Conservation (phyloP, 1,284 basidiomycete genomes). For the Cryptococcus floricola region DNA sequence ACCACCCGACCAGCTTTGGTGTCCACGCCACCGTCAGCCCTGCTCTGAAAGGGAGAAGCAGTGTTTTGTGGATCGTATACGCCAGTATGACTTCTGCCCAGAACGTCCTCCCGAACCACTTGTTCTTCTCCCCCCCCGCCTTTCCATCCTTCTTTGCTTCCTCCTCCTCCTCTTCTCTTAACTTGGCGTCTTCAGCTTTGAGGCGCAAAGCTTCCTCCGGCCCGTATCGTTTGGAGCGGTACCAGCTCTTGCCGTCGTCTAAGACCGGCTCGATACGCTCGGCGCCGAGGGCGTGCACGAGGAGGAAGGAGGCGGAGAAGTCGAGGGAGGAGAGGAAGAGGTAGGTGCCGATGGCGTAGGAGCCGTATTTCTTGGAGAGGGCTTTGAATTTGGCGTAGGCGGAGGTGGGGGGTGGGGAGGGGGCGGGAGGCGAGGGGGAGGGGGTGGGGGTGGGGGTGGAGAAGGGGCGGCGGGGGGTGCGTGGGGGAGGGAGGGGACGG, state of each 20-base stretch:
- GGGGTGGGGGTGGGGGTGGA: neutral
- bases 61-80: conserved; percentile 92
- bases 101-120: conserved; percentile 45
- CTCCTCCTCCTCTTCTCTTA: conserved; percentile 20
- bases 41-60: conserved; percentile 84
- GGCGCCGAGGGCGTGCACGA: conserved; percentile 82
- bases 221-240: conserved; percentile 36
- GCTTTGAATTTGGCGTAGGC: conserved; percentile 62
- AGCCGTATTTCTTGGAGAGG: conserved; percentile 85
- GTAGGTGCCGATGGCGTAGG: conserved; percentile 88
- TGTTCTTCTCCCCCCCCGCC: conserved; percentile 6
- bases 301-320: conserved; percentile 75
- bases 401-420: too few species aligned
- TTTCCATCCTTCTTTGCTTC: conserved; percentile 9
- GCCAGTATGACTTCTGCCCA: conserved; percentile 91
- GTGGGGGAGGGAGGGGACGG: neutral
- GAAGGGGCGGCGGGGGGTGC: neutral
- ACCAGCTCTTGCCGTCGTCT: conserved; percentile 55
- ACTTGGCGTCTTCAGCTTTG: conserved; percentile 7
- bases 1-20: conserved; percentile 75
- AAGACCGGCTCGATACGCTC: conserved; percentile 76
- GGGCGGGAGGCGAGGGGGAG: neutral
- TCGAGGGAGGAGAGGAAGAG: conserved; percentile 66
- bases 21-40: conserved; percentile 85
- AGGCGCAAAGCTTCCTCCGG: conserved; percentile 20